phyloP scores from a whole-genome alignment of 2,329 filamentous ascomycete species.

The Nigrospora oryzae region DNA sequence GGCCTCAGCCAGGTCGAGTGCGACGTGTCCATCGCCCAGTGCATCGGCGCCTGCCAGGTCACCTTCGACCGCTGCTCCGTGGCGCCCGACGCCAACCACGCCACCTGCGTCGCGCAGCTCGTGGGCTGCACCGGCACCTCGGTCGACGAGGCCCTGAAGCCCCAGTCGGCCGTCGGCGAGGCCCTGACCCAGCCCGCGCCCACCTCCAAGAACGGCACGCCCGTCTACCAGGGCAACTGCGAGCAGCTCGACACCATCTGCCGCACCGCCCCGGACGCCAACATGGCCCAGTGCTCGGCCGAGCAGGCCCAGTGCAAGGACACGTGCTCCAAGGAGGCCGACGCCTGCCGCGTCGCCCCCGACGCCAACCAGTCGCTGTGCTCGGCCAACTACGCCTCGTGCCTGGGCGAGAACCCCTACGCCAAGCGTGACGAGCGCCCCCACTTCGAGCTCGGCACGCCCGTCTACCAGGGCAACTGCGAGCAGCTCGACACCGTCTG shows the following conservation, averaged over 20 bases:
- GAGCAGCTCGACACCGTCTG: background rate
- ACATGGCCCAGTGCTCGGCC: too few relatives aligned
- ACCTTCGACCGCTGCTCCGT: background rate
- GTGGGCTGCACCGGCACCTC: slow-evolving; percentile 1
- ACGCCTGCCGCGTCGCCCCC: background rate
- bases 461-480: background rate
- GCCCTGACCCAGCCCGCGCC: background rate
- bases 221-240: background rate
- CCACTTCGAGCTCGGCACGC: background rate
- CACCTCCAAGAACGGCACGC: background rate
- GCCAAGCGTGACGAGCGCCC: background rate
- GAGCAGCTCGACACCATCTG: background rate
- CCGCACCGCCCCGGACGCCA: background rate
- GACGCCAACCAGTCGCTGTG: background rate
- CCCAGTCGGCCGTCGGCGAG: background rate
- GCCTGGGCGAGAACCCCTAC: background rate
- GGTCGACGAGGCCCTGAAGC: background rate
- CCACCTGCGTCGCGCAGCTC: background rate
- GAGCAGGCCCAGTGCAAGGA: background rate
- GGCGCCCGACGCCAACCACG: background rate
- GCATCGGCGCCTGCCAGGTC: background rate
- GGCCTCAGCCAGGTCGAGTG: background rate
- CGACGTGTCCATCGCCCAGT: background rate
- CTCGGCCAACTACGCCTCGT: background rate
- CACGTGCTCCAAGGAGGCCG: background rate